Evolutionary conservation across 176 grass and related monocot species (phyloP), one percentile per base, ranked within the genome.

Genomic region (Oropetium thomaeum): DNA sequence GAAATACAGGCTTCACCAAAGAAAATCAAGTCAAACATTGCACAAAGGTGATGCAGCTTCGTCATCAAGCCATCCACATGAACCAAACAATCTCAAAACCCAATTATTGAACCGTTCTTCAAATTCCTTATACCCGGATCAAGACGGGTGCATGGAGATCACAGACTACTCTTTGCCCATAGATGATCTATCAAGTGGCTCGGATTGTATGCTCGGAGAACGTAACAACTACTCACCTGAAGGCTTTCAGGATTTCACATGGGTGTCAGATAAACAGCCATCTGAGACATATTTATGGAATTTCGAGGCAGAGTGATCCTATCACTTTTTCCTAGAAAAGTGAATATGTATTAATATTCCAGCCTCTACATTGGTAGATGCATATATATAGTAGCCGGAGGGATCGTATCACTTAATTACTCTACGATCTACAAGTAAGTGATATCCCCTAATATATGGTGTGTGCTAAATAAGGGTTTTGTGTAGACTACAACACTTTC

Each of bases 71-170:
- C 29, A 75, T 73, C 44, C 44, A 31, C 41, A 29, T 35, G 55
- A 69, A 39, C 47, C 62, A n/a, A 31, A 27, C 27, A 64, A 48
- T 37, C 60, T 27, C 20, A 20, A 53, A 25, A 48, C 76, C 5
- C 22, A 65, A 53, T 17, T 77, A 33, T 26, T 77, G 30, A 29
- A 71, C n/a, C 22, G 25, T 42, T 16, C 55, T 42, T 29, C 62
- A 1, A 19, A 17, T 67, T 54, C 62, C n/a, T 1, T 42, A 39
- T 65, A 61, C 39, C 44, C 57, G 14, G 54, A 78, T 71, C 62
- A 87, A 78, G 67, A 82, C 43, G 74, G 43, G 47, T 58, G 71
- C 45, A 73, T 82, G 71, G 78, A 77, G 49, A 82, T 77, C 55
- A 78, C 61, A 10, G 55, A 72, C 15, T 82, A 82, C 63, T 77